A percentile compares a stretch with the other conserved stretches of the same genome.
Conservation (phyloP, 768 basidiomycete species). For the Russula ochroleuca region DNA sequence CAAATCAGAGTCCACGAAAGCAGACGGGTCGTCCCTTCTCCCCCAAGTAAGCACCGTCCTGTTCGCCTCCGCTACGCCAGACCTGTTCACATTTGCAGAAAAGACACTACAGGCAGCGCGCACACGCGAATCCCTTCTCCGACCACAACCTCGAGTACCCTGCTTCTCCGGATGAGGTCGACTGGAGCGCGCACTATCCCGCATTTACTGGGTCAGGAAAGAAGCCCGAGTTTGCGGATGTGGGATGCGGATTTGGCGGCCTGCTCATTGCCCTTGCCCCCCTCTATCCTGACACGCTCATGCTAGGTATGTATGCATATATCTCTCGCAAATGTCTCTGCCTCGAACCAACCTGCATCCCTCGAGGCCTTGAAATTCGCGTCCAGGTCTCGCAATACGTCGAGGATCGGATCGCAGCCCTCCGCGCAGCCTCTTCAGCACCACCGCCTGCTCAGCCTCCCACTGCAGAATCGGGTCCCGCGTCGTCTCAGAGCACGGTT, state of each 20-base stretch:
- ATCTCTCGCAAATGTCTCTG: neutral
- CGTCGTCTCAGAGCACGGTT: neutral
- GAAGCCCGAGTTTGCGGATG: constrained; percentile 89
- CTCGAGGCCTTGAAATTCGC: constrained; percentile 90
- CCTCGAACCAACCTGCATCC: constrained; percentile 5
- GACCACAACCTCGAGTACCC: constrained; percentile 90
- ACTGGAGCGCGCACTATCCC: constrained; percentile 85
- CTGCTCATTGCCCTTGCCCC: constrained; percentile 86
- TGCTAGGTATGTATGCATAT: constrained; percentile 66
- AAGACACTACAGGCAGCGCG: constrained; percentile 78
- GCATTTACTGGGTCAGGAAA: constrained; percentile 54
- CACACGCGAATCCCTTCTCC: constrained; percentile 83
- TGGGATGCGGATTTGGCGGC: constrained; percentile 98
- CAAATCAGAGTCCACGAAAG: constrained; percentile 15
- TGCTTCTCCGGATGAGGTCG: constrained; percentile 62
- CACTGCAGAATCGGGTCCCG: constrained; percentile 28
- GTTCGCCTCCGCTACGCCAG: constrained; percentile 10
- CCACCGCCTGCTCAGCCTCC: constrained; percentile 9
- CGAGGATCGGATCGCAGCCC: constrained; percentile 86
- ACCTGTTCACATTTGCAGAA: constrained; percentile 44
- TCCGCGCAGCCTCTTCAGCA: constrained; percentile 57
- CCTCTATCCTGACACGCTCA: constrained; percentile 83
- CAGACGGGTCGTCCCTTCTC: constrained; percentile 30
- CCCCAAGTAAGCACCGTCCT: constrained; percentile 33
- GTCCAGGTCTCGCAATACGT: constrained; percentile 97